Evolutionary conservation across 2,329 filamentous ascomycete species (phyloP), one percentile per base, ranked within the genome.

Genomic region (Colletotrichum cereale): DNA sequence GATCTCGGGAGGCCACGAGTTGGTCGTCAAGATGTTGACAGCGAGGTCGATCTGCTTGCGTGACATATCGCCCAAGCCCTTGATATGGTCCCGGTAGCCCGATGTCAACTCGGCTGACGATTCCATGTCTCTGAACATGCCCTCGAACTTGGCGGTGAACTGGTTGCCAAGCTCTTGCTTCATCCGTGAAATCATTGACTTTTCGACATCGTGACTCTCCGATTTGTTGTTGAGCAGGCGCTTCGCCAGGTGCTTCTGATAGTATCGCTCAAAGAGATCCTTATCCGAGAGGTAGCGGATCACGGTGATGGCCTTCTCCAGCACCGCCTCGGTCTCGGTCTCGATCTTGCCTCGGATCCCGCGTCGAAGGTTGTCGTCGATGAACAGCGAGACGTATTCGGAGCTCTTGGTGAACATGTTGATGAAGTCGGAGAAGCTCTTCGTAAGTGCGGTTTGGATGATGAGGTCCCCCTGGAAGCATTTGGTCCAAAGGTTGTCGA

Each of bases 101-200:
- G 90, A 83, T 0, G 93, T 94, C 34, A 98, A 87, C 74, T 97
- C 96, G 66, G 92, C 90, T 0, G 95, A 98, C 16, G 95, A 90
- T 21, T 92, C 90, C 89, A 98, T 95, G 78, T 99, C 96, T 82
- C 95, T 95, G 85, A 99, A 98, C 95, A 99, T 98, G 74, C 95
- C 93, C 79, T 99, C 96, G 55, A 99, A 90, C 79, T 97, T 97
- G 77, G 90, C 86, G 0, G 96, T 98, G 80, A 98, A 98, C 75
- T 95, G 92, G 80, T 97, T 97, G 48, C 96, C 96, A 63, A 98
- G 90, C 80, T 98, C 96, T 78, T 96, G 90, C 87, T 98, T 98
- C 95, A 99, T 98, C 74, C 96, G 93, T 0, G 92, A 92, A 63
- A 99, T 96, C 89, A 99, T 97, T 77, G 96, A 92, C 80, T 96